A percentile compares a stretch with the other conserved stretches of the same genome.
Conservation (phyloP, 345 rosid genomes). For the Pugionium dolabratum region DNA sequence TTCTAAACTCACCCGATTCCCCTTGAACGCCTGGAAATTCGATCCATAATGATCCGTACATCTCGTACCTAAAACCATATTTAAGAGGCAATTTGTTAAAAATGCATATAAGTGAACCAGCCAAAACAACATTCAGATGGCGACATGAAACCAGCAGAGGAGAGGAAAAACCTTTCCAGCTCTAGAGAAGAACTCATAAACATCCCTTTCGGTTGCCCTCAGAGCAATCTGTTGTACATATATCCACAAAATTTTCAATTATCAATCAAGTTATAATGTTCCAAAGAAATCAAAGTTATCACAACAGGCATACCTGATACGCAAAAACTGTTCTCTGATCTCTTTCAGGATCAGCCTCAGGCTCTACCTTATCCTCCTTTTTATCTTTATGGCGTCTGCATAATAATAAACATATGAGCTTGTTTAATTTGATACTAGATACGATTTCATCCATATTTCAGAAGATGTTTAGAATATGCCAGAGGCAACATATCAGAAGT, state of each 20-base stretch:
- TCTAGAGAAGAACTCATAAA: constrained; percentile 88
- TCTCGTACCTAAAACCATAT: constrained; percentile 75
- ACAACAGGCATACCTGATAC: constrained; percentile 65
- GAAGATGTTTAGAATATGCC: constrained; percentile 28
- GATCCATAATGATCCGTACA: constrained; percentile 97
- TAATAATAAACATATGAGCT: constrained; percentile 31
- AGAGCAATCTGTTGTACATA: constrained; percentile 61
- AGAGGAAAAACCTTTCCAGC: constrained; percentile 86
- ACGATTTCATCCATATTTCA: constrained; percentile 17
- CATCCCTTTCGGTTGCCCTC: constrained; percentile 95
- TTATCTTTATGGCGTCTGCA: constrained; percentile 79
- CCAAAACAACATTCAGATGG: constrained; percentile 23
- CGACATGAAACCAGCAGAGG: constrained; percentile 18
- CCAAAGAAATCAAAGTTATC: constrained; percentile 7
- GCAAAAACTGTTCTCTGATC: constrained; percentile 99
- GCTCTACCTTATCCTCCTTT: constrained; percentile 74
- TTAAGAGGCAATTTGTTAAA: constrained; percentile 9
- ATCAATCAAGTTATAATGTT: constrained; percentile 20
- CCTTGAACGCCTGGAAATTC: constrained; percentile 92
- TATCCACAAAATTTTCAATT: constrained; percentile 6
- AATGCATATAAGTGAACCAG: neutral
- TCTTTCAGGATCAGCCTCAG: constrained; percentile 97
- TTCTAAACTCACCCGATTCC: constrained; percentile 76
- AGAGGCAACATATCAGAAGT: constrained; percentile 35
- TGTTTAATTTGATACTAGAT: constrained; percentile 16